Evolutionary conservation across 1,284 basidiomycete genomes (phyloP), one percentile per base, ranked within the genome.

Genomic region (Cutaneotrichosporon cutaneum): DNA sequence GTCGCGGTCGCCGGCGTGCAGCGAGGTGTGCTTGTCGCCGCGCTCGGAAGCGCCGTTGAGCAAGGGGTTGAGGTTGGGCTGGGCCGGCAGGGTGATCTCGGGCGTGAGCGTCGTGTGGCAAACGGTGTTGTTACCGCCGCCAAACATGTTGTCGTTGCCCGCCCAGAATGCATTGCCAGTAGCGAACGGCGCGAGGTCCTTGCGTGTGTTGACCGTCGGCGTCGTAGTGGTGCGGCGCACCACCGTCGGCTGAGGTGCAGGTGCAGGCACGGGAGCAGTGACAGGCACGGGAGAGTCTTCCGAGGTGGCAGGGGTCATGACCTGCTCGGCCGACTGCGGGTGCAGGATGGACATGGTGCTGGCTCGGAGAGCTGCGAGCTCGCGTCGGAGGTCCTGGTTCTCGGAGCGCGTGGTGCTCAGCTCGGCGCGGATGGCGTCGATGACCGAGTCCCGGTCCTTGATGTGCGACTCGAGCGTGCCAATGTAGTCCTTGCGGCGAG

Each of bases 401-500:
- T 97, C 93, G 1, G 85, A 85, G 72, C 86, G 85, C 22, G 88
- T 88, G 2, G 85, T 85, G 32, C 89, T 88, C 24, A 97, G 85
- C 77, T 99, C 92, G 35, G 87, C 84, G 60, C 90, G 87, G 70
- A 98, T 90, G 27, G 89, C 88, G 67, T 91, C 88, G 69, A 99
- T 90, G 62, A 97, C 85, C 27, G 86, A 83, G 81, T 99, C 95
- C 45, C 95, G 88, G 72, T 95, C 91, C 35, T 90, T 89, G 71
- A 98, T 91, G 79, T 97, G 92, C 54, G 88, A 89, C 79, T 98
- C 95, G 58, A 97, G 87, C 0, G 92, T 92, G 8, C 88, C 85
- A 66, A 97, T 95, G 78, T 97, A 95, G 79, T 96, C 94, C 83
- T 98, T 97, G 79, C 94, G 84, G 51, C 94, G 83, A 36, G 94